Evolutionary conservation across 148 eudicot species (phyloP), one percentile per base, ranked within the genome.

Genomic region (Arbutus unedo): DNA sequence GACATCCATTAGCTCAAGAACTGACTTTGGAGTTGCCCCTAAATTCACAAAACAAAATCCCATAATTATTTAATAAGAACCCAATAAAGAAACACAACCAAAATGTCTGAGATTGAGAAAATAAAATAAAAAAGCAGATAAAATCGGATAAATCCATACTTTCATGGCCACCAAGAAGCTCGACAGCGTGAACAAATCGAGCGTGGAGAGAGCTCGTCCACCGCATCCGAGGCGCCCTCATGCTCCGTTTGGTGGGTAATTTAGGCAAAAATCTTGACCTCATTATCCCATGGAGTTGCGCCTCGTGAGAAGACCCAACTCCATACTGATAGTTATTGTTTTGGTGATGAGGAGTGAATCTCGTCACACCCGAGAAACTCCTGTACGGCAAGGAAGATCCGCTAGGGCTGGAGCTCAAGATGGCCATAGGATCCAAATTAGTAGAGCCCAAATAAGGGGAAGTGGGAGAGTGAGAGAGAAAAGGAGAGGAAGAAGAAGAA

Each of bases 1-100:
- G 68, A 90, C 92, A 85, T 90, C 91, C 92, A 90, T 90, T 3
- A 90, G 89, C 88, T 90, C 92, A 60, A 90, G 86, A 15, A 90
- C 92, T 77, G 92, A 90, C 82, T 90, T 90, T 74, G 92, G 92
- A n/a, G 92, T 90, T 6, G 92, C 91, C 83, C 91, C 91, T 89
- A 82, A 75, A 82, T 50, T 25, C 70, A 83, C 25, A 31, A 60
- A 25, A 21, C 8, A n/a, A 8, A 23, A 64, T 38, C 70, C 11
- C 3, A 62, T 21, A 59, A 6, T 18, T 3, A 62, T 31, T 31
- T 31, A 62, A 21, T 21, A 62, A 21, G 38, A 62, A 9, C 25
- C 11, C 4, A 62, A 21, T 0, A 60, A 60, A 21, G n/a, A 51
- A 51, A 6, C 1, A 51, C 8, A 51, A 0, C 54, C 10, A 51